Evolutionary conservation across 768 basidiomycete species (phyloP), one percentile per base, ranked within the genome.

Genomic region (Mycena chlorophos): DNA sequence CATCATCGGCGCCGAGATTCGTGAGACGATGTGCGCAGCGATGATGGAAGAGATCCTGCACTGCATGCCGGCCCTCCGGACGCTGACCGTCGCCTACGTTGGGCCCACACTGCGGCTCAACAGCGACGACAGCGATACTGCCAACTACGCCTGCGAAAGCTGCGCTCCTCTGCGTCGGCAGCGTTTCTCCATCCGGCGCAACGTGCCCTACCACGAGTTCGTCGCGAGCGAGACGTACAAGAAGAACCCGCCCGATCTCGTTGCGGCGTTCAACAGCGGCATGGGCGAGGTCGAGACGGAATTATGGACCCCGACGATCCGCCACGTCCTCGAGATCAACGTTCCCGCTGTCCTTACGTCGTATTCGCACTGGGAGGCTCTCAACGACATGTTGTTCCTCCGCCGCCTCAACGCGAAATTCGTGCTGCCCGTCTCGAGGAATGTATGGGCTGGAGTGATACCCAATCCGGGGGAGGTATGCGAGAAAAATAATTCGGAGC

Each of bases 241-340:
- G 20, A 20, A 40, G 2, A 31, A 56, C 31, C 55, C 43, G 4
- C 50, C 55, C 19, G 55, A 57, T 34, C 37, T 52, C 12, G 37
- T 52, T 28, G 50, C 50, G 17, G 51, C 43, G 10, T 57, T 52
- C 55, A 51, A 57, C 16, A 57, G 50, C 31, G 55, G 55, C 8
- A 57, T 57, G 55, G 37, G 40, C 55, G 55, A 56, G 19, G 50
- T 51, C 2, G 49, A 47, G 4, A 34, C 46, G 2, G 29, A 50
- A 3, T 22, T 47, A 31, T 57, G 55, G 50, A 12, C 19, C 4
- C 19, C 39, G n/a, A 42, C 55, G 19, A 31, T 56, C 14, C 49
- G 31, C 17, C 27, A 45, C 26, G 23, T 52, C 20, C 20, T 51
- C 43, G 31, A 28, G 5, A 45, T 23, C 25, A 39, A 46, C 5